Evolutionary conservation across 768 basidiomycete species (phyloP), one percentile per base, ranked within the genome.

Genomic region (Hortiboletus campestris): DNA sequence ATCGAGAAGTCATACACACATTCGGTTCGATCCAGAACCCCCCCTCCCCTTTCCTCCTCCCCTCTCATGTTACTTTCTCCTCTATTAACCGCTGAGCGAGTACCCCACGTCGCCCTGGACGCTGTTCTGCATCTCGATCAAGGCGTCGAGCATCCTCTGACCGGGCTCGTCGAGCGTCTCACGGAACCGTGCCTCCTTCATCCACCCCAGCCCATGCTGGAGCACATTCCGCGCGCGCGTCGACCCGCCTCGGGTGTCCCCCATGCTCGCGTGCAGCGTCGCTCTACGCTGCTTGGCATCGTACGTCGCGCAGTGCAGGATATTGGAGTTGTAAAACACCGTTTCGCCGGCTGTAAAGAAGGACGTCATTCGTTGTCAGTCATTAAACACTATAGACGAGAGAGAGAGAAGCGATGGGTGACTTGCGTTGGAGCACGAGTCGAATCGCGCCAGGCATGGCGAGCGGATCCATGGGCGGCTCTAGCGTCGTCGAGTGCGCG

Each of bases 251-350:
- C 80, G 77, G 5, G 76, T 73, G 55, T 85, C 81, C 3, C 88
- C 87, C 67, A 88, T 83, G 44, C 75, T 81, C 0, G 79, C 89
- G 59, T 91, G 90, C 7, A 92, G 75, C 3, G 89, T 91, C 29
- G 83, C 82, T 3, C 89, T 78, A 34, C 69, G 72, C 20, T 67
- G 65, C 19, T 67, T 67, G 1, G 78, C 72, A 55, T 76, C 77
- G 67, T 91, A 91, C 7, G 78, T 76, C 6, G 84, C 88, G 52
- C 86, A 87, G 61, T 91, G 89, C 11, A 91, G 74, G 54, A 91
- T 85, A 65, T 91, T 91, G 59, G 80, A 83, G 64, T 89, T 88
- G 68, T 91, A 91, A 68, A 91, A 91, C 22, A 88, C 86, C 0
- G 85, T 86, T 55, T 91, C 85, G 0, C 89, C 88, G 0, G 84